These are phyloP conservation scores for Eimeria praecox DNA, from an alignment of 169 alveolate genomes.

Conservation along the genomic window DNA sequence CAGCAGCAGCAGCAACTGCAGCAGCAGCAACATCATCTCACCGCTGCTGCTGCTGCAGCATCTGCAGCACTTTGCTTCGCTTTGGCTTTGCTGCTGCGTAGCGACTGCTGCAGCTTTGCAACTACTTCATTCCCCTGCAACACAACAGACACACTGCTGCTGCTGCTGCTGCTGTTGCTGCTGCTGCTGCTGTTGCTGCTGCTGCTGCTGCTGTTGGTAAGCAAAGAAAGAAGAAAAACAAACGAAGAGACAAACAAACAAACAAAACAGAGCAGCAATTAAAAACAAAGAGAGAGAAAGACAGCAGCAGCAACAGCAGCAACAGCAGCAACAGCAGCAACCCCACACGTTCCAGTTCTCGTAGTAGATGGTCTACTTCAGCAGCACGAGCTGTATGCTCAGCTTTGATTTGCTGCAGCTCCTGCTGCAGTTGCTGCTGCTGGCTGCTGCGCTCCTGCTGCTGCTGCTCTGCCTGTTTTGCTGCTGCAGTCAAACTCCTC, in stretches of 20 bases:
- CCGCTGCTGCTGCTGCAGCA: slow-evolving; percentile 50
- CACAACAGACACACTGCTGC: neutral
- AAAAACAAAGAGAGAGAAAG: too few relatives aligned
- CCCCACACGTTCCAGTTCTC: neutral
- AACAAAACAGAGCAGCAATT: neutral
- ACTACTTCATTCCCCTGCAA: slow-evolving; percentile 15
- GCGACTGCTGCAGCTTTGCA: slow-evolving; percentile 39
- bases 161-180: slow-evolving; percentile 15
- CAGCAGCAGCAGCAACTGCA: neutral
- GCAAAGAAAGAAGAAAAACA: neutral
- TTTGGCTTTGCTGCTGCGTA: slow-evolving; percentile 57
- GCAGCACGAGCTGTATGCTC: slow-evolving; percentile 17
- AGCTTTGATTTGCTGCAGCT: slow-evolving; percentile 39
- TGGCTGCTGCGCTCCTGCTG: neutral
- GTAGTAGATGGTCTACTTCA: slow-evolving; percentile 10
- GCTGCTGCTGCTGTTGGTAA: neutral
- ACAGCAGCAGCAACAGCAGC: neutral
- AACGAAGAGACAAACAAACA: neutral
- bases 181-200: slow-evolving; percentile 26
- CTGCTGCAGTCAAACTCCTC: neutral
- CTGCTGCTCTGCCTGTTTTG: slow-evolving; percentile 17
- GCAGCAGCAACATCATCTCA: neutral
- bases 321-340: neutral
- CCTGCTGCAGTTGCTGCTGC: slow-evolving; percentile 53
- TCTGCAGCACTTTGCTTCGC: slow-evolving; percentile 36